phyloP scores from a whole-genome alignment of 2,329 filamentous ascomycete species.

The Fusarium guadeloupense region DNA sequence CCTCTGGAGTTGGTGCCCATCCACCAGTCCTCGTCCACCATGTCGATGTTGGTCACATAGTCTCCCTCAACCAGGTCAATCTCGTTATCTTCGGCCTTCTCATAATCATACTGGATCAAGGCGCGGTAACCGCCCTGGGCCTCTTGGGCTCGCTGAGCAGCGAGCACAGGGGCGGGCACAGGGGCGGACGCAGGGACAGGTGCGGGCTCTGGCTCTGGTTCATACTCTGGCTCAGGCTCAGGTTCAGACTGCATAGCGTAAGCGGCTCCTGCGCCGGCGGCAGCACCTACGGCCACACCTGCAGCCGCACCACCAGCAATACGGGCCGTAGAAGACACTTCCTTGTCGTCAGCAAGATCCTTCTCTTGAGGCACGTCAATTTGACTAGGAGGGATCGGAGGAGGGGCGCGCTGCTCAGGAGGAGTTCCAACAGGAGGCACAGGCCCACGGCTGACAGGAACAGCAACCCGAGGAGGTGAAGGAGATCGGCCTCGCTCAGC shows the following conservation, averaged over 20 bases:
- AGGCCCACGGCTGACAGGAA: slow-evolving; percentile 78
- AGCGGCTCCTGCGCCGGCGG: slow-evolving; percentile 29
- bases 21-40: slow-evolving; percentile 99
- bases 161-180: slow-evolving; percentile 12
- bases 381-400: slow-evolving; percentile 70
- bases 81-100: slow-evolving; percentile 97
- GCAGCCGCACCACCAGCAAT: slow-evolving; percentile 66
- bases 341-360: slow-evolving; percentile 71
- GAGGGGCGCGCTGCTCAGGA: slow-evolving; percentile 60
- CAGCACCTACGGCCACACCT: slow-evolving; percentile 37
- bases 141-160: slow-evolving; percentile 29
- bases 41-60: slow-evolving; percentile 89
- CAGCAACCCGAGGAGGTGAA: slow-evolving; percentile 86
- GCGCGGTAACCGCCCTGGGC: slow-evolving; percentile 73
- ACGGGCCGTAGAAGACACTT: slow-evolving; percentile 67
- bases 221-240: slow-evolving; percentile 22
- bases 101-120: slow-evolving; percentile 91
- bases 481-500: slow-evolving; percentile 58
- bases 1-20: slow-evolving; percentile 88
- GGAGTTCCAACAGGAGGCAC: slow-evolving; percentile 62
- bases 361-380: slow-evolving; percentile 72
- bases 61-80: slow-evolving; percentile 91
- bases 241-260: slow-evolving; percentile 43
- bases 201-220: slow-evolving; percentile 11
- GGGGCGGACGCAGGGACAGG: neutral